Evolutionary conservation across 768 basidiomycete species (phyloP), one percentile per base, ranked within the genome.

Genomic region (Butyriboletus loyo): DNA sequence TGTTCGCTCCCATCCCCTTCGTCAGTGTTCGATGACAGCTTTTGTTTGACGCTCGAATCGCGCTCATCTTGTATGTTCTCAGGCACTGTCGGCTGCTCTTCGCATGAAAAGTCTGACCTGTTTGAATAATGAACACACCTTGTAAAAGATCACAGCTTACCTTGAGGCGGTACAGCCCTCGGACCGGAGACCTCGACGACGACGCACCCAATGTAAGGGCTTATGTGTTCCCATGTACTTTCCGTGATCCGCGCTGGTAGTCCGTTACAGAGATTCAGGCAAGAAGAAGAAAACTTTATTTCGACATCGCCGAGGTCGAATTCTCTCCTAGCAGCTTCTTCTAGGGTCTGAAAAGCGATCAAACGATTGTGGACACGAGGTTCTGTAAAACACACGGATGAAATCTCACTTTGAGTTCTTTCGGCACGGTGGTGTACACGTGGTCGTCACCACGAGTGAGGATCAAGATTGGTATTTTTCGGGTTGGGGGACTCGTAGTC

Each of bases 121-220:
- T 2, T n/a, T 45, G 35, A 54, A n/a, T 8, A 4, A 21, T 3
- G 11, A 10, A 1, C 14, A 22, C 24, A 4, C 17, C 4, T 2
- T 3, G 25, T 3, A 5, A 43, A 30, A 1, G 10, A 17, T 5
- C 10, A 8, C 2, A 9, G 27, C 52, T 9, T 5, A 53, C 63
- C 63, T 50, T 36, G 48, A 13, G 24, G 19, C 0, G 32, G 46
- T 19, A 22, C 35, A 2, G 5, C 22, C 9, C 11, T 32, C 10
- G 41, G 17, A 9, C 7, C 38, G 0, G 32, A 21, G 30, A 48
- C 37, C 31, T 53, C 43, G 39, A 67, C 58, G 4, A 53, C 59
- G 37, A 54, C 54, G 11, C 67, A 69, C 4, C 67, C 67, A 22
- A 69, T 65, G 45, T 45, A 56, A 5, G 54, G 40, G 14, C 50